Base-by-base conservation (phyloP, 2,329 filamentous ascomycete genomes). In the Blumeria graminis region DNA sequence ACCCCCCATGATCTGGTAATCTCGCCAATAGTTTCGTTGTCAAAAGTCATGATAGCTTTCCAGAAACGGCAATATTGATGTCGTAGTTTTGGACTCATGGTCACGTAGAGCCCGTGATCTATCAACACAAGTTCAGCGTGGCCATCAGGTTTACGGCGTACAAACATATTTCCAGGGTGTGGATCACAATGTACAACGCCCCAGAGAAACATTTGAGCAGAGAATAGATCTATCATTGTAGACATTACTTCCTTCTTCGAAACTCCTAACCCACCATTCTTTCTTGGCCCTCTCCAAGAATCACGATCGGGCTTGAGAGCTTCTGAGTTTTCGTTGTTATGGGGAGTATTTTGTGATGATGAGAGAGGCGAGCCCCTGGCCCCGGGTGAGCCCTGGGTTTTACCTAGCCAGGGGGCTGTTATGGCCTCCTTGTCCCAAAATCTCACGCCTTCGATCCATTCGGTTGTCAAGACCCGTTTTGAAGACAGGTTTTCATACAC, bases 191-290 rank as follows among this genome's bases (percentile, higher is more conserved):
- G 90, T 0, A 96, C 86, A 46, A 86, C 77, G 11, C 92, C 92
- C 86, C 87, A 96, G 61, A 94, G 82, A 73, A 95, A 98, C 76
- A 96, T 96, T 66, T 96, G 90, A 1, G 87, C 89, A n/a, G 83
- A 86, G 72, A 96, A 98, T 36, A 96, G 76, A 67, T 95, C 90
- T 54, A 95, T 79, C 81, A 96, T 95, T 35, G 87, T 95, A 6
- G 83, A 84, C 92, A 96, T 96, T 58, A 95, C 87, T 58, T 90
- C 83, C 65, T 84, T 85, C 34, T 87, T 73, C 7, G 79, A 81
- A 3, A 98, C 72, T 0, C 92, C 92, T 0, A 96, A 77, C 0
- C 92, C 92, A 54, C 89, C 90, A 59, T 78, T 80, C 32, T 79
- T 77, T 54, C 78, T 76, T 6, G 69, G 71, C 4, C 90, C 89